These are phyloP conservation scores for Citropsis articulata DNA, from an alignment of 345 rosid genomes.

Conservation along the genomic window DNA sequence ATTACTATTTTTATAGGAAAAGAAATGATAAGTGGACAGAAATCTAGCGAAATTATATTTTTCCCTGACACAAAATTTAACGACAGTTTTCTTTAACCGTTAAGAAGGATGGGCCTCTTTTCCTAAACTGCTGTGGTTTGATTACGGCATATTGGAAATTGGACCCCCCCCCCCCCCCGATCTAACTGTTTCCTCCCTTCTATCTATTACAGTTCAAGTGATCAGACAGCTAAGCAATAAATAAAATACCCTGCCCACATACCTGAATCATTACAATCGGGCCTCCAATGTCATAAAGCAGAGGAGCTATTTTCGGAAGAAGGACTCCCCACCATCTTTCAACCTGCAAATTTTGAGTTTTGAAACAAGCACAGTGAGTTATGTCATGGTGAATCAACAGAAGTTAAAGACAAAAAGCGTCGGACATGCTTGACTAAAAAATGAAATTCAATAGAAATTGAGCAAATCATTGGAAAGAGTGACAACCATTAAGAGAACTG, in stretches of 20 bases:
- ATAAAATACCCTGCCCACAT: background rate
- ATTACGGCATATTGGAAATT: background rate
- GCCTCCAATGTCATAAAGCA: constrained; percentile 82
- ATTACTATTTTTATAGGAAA: background rate
- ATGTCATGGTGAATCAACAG: background rate
- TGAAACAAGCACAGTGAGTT: background rate
- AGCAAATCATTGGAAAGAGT: background rate
- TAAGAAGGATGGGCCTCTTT: background rate
- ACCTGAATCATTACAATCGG: constrained; percentile 96
- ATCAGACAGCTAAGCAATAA: background rate
- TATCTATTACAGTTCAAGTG: background rate
- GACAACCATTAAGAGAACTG: background rate
- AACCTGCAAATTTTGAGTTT: constrained; percentile 46
- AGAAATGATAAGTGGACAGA: background rate
- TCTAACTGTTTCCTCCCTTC: background rate
- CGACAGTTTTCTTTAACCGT: background rate
- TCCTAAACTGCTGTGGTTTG: background rate
- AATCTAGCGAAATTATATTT: background rate
- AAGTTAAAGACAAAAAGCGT: background rate
- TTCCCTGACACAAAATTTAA: background rate
- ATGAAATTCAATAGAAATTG: background rate
- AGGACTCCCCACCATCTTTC: constrained; percentile 81
- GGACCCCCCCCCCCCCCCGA: background rate
- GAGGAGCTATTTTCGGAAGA: constrained; percentile 63
- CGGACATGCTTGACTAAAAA: background rate